Percentiles rank a stretch among this genome's conserved stretches.
phyloP scores from a whole-genome alignment of 2,329 filamentous ascomycete genomes.

The Monosporascus cannonballus region DNA sequence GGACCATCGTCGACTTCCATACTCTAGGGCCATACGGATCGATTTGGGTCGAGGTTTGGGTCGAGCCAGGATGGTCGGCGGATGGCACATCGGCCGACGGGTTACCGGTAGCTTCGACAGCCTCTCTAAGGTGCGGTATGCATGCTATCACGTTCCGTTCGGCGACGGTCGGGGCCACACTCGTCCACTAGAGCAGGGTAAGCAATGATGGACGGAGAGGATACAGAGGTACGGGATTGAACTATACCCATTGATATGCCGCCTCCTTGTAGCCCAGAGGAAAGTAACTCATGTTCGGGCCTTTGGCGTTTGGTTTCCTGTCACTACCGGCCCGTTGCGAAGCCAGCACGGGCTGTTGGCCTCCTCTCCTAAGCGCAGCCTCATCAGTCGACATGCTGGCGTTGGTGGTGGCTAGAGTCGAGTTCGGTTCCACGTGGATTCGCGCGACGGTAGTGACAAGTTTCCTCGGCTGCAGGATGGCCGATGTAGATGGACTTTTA shows the following conservation, averaged over 20 bases:
- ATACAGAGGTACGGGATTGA: slow-evolving; percentile 1
- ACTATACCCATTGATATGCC: slow-evolving; percentile 79
- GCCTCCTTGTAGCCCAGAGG: slow-evolving; percentile 89
- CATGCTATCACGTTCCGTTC: slow-evolving; percentile 84
- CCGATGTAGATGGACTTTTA: slow-evolving; percentile 34
- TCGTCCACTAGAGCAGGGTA: slow-evolving; percentile 62
- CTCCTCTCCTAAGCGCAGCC: slow-evolving; percentile 19
- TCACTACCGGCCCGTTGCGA: slow-evolving; percentile 36
- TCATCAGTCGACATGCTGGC: slow-evolving; percentile 23
- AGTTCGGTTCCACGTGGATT: slow-evolving; percentile 16
- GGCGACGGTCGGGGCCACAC: slow-evolving; percentile 72
- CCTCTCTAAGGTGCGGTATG: slow-evolving; percentile 75
- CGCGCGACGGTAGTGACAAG: slow-evolving; percentile 26
- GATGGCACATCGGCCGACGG: slow-evolving; percentile 23
- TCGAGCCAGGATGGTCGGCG: slow-evolving; percentile 32
- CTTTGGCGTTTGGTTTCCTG: slow-evolving; percentile 19
- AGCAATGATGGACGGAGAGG: slow-evolving; percentile 9
- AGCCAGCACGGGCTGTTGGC: slow-evolving; percentile 41
- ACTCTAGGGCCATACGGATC: slow-evolving; percentile 81
- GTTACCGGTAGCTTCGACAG: slow-evolving; percentile 49
- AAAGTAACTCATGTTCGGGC: slow-evolving; percentile 51
- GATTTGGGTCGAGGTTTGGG: slow-evolving; percentile 41
- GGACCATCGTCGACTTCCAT: slow-evolving; percentile 82
- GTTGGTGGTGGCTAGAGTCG: slow-evolving; percentile 5
- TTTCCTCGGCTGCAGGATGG: slow-evolving; percentile 36